phyloP scores from a whole-genome alignment of 331 rosid species.

The Dryas integrifolia region DNA sequence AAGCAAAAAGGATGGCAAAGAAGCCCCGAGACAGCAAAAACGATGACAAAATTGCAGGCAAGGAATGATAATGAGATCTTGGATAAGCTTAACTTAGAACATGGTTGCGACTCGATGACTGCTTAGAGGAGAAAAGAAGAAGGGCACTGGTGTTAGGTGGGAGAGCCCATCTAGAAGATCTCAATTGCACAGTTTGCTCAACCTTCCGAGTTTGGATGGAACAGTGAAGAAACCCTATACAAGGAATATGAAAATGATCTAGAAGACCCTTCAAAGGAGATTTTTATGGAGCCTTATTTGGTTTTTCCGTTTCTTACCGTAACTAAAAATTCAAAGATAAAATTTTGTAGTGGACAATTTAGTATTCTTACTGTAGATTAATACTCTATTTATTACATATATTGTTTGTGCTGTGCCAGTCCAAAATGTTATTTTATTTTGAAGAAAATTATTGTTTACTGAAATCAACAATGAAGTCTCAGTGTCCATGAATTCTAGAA shows the following conservation, averaged over 20 bases:
- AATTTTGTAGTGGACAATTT: background rate
- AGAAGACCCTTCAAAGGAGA: background rate
- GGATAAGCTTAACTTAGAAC: background rate
- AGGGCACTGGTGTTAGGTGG: background rate
- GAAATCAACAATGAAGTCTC: no score
- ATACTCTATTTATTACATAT: background rate
- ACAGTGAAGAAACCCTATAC: background rate
- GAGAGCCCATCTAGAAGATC: background rate
- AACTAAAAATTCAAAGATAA: background rate
- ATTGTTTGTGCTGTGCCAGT: background rate
- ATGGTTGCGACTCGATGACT: background rate
- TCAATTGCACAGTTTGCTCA: background rate
- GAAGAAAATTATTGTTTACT: no score
- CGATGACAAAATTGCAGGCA: slow-evolving; percentile 41
- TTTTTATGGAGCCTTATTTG: background rate
- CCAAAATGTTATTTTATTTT: background rate
- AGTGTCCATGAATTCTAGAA: no score
- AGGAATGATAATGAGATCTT: slow-evolving; percentile 28
- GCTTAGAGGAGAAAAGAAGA: background rate
- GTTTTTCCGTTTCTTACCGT: background rate
- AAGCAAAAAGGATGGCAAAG: slow-evolving; percentile 41
- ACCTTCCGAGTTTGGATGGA: background rate
- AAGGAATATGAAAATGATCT: background rate
- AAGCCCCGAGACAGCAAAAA: slow-evolving; percentile 39
- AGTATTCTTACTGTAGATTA: background rate